Base-by-base conservation (phyloP, 768 basidiomycete genomes). In the Hypholoma fasciculare region DNA sequence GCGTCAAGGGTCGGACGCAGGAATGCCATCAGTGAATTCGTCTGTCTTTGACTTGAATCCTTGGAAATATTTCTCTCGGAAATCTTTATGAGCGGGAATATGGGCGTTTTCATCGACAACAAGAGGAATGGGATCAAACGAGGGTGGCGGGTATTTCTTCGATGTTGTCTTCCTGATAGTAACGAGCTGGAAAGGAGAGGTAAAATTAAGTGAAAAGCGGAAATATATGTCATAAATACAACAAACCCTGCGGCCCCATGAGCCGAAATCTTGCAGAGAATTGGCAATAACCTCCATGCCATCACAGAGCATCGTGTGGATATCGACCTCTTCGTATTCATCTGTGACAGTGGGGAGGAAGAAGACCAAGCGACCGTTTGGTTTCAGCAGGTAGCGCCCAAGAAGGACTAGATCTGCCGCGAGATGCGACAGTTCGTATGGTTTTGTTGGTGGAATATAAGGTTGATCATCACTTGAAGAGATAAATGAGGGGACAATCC, bases 341-440 rank as follows among this genome's bases (percentile, higher is more conserved):
- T 96, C 95, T 12, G 85, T 92, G 19, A 96, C 90, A 0, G 94
- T 96, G 0, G 94, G 94, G 19, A 98, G 80, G 76, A 98, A 98
- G 75, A 97, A 98, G 3, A 99, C 96, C 14, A 99, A 82, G 40
- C 97, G 78, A 12, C 97, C 97, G 20, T 80, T 81, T 1, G 92
- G 92, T 61, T 86, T 92, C 27, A 99, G 81, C 26, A 97, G 75
- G 71, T 90, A 92, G 52, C 95, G 83, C 2, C 94, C 85, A 44
- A 94, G 80, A 14, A 87, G 68, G 27, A 98, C 85, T 13, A 99
- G 86, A 68, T 97, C 96, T 13, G 77, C 63, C 8, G 89, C 88
- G 40, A 99, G 83, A 52, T 87, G 82, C 2, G 92, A 90, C 40
- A 99, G 81, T 62, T 98, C 95, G 72, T 98, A 98, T 1, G 96